These are phyloP conservation scores for Sporothrix brasiliensis DNA, from an alignment of 2,329 filamentous ascomycete genomes.

Conservation along the genomic window DNA sequence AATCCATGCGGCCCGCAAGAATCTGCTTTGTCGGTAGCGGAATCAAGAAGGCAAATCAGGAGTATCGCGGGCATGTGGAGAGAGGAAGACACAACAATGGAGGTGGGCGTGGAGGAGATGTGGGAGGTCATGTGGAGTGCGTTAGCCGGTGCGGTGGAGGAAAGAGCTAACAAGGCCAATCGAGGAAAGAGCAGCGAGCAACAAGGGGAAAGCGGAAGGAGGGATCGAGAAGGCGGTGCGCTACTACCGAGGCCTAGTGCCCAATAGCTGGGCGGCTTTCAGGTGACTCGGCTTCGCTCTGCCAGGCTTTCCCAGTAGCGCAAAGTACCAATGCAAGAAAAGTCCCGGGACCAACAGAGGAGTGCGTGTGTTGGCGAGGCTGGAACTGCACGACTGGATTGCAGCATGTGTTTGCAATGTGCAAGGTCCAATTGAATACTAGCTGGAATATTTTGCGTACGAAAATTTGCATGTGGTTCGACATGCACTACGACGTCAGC, in stretches of 20 bases:
- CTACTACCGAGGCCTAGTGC: slow-evolving; percentile 33
- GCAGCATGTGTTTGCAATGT: neutral
- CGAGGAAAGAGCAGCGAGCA: neutral
- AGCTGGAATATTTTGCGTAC: neutral
- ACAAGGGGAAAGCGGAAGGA: neutral
- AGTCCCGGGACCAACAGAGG: neutral
- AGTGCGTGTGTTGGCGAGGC: neutral
- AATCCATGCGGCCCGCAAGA: slow-evolving; percentile 13
- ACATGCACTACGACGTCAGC: neutral
- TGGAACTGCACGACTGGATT: neutral
- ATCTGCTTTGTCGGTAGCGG: neutral
- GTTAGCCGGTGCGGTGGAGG: neutral
- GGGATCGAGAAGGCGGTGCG: slow-evolving; percentile 11
- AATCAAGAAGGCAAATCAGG: neutral
- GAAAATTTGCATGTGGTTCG: slow-evolving; percentile 3
- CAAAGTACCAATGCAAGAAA: neutral
- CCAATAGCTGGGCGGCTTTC: neutral
- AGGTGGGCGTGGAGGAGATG: slow-evolving; percentile 11
- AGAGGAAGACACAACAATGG: neutral
- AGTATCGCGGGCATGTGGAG: neutral
- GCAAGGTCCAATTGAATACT: neutral
- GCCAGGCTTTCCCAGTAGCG: neutral
- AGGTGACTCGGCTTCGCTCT: neutral
- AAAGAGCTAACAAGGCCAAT: slow-evolving; percentile 4
- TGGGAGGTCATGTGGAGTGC: slow-evolving; percentile 11